These are phyloP conservation scores for Vanderwaltozyma verrucispora DNA, from an alignment of 805 yeast species.

Conservation along the genomic window DNA sequence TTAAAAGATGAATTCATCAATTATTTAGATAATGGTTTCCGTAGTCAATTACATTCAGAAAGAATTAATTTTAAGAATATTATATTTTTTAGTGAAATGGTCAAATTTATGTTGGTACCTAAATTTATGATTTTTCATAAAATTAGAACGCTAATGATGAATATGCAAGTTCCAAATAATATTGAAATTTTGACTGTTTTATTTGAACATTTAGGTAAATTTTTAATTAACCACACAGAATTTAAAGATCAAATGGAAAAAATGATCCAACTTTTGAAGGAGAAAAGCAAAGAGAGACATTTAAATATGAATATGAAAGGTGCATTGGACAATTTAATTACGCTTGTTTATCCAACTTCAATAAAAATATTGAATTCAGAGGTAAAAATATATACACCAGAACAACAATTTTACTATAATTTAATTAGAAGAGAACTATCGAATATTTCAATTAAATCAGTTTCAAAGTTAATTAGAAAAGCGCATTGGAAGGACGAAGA, in stretches of 20 bases:
- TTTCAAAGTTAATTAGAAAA: conserved; percentile 32
- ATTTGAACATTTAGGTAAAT: conserved; percentile 65
- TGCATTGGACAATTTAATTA: conserved; percentile 47
- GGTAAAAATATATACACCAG: conserved; percentile 28
- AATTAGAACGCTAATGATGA: conserved; percentile 47
- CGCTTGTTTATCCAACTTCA: conserved; percentile 46
- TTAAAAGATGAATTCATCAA: conserved; percentile 43
- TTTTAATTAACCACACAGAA: conserved; percentile 46
- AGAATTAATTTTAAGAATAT: conserved; percentile 46
- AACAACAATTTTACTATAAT: conserved; percentile 39
- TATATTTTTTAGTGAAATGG: conserved; percentile 60
- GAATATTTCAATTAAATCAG: conserved; percentile 24
- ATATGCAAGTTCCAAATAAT: conserved; percentile 43
- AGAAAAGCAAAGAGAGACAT: conserved; percentile 37
- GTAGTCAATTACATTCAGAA: conserved; percentile 47
- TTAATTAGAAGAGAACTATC: conserved; percentile 45
- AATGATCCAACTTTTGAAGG: conserved; percentile 47
- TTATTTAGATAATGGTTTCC: conserved; percentile 47
- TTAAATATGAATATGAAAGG: conserved; percentile 46
- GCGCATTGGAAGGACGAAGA: conserved; percentile 38
- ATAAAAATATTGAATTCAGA: conserved; percentile 28
- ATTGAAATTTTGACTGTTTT: conserved; percentile 60
- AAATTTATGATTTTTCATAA: conserved; percentile 64
- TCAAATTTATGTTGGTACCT: conserved; percentile 67
- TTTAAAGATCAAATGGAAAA: conserved; percentile 49